Base-by-base conservation (phyloP, 768 basidiomycete genomes). In the Tricholoma flavovirens region DNA sequence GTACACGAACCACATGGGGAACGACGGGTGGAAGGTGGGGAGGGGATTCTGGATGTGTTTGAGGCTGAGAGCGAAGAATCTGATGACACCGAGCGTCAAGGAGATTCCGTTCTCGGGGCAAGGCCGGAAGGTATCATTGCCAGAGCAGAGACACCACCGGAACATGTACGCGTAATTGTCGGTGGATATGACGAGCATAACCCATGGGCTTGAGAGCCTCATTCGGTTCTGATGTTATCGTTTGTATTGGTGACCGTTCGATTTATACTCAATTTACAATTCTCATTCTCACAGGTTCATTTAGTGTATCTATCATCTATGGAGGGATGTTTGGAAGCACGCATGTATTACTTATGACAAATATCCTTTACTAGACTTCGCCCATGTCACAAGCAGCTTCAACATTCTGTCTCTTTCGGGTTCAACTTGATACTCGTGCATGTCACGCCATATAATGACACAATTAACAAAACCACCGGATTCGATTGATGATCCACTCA, bases 121-220 rank as follows among this genome's bases (percentile, higher is more conserved):
- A 54, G 49, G 54, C 46, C 30, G 49, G 64, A 62, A 30, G 65
- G 64, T 21, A 59, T 69, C n/a, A 59, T 75, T 12, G 72, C 71
- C 38, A 64, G 71, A 56, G 66, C 64, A 33, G 67, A 51, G 36
- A 80, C 80, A 24, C 80, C 81, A 32, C 81, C 82, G 30, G 59
- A 69, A 42, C 76, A 81, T 62, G 75, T 75, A 14, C 72, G 71
- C 29, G 58, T 70, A 33, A 52, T 65, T 56, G 56, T 69, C 56
- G 61, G 67, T 58, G 63, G 60, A 35, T 74, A 70, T 59, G 68
- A 75, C 40, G 75, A 81, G 46, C 76, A 80, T 64, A 86, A 86
- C 65, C 83, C 83, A 11, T 86, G 83, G 83, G 80, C 76, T 53
- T 81, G 60, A 70, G 67, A 19, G n/a, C 57, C 49, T 19, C 42